Evolutionary conservation across 495 filamentous ascomycete genomes (phyloP), one percentile per base, ranked within the genome.

Genomic region (Penicillium macrosclerotiorum): DNA sequence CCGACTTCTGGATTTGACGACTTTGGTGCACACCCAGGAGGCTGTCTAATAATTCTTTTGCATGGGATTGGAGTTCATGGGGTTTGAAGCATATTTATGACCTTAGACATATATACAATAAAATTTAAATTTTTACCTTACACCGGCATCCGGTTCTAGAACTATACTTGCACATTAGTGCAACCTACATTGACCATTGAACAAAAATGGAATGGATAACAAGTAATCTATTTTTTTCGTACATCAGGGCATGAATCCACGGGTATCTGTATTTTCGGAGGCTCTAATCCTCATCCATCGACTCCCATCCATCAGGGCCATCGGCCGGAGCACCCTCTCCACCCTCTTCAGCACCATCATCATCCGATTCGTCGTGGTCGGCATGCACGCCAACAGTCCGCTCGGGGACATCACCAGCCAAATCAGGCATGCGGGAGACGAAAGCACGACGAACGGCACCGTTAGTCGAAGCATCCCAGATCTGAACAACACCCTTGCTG

Each of bases 401-500:
- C 67, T 98, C 93, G 69, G 85, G 76, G 11, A 83, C 79, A 25
- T 84, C 80, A n/a, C 73, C 80, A 8, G 80, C 78, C 13, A 68
- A 52, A 27, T 64, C 62, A 36, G 75, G 71, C 46, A 95, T 73
- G 42, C 85, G 80, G 41, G 78, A 80, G 9, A 84, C 89, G 70
- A 99, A 99, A 7, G 84, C 82, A 45, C 85, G 77, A 45, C 93
- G 80, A n/a, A 99, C 90, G 12, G 88, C 88, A 3, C 74, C 79
- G 68, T 97, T 97, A 8, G 94, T 97, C 52, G 86, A 90, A 3
- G 93, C 95, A 65, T 99, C 93, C 93, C 93, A 99, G 22, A 99
- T 78, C 55, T 92, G 87, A 49, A 96, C 81, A n/a, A 75, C 74
- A 2, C 94, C 93, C 72, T 96, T 95, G 76, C 90, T 96, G 30